These are phyloP conservation scores for Stenogyne calaminthoides DNA, from an alignment of 305 asterid species.

Conservation along the genomic window DNA sequence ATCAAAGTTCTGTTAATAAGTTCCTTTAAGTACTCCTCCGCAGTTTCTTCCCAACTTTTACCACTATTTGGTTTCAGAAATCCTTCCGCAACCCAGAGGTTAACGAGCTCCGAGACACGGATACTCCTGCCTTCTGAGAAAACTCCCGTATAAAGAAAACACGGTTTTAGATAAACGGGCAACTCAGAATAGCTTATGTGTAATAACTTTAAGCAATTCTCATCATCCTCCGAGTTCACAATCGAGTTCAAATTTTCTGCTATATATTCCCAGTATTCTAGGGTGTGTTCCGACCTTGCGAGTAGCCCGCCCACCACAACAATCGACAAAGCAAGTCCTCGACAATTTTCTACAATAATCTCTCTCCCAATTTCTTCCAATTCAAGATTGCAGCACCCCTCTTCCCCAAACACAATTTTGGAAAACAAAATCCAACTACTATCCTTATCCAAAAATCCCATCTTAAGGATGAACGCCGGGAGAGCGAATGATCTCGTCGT, in stretches of 20 bases:
- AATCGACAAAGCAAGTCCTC: slow-evolving; percentile 24
- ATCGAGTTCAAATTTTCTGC: background rate
- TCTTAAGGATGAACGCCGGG: too few relatives aligned
- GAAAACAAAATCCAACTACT: slow-evolving; percentile 18
- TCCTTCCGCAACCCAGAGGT: slow-evolving; percentile 5
- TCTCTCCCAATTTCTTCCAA: slow-evolving; percentile 13
- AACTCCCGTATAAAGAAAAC: slow-evolving; percentile 20
- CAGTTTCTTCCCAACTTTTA: slow-evolving; percentile 3
- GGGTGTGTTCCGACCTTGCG: background rate
- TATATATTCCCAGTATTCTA: background rate
- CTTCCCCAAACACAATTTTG: background rate
- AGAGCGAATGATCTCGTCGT: too few relatives aligned
- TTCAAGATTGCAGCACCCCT: slow-evolving; percentile 5
- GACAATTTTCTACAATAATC: slow-evolving; percentile 19
- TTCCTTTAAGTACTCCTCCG: background rate
- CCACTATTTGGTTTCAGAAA: background rate
- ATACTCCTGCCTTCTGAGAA: background rate
- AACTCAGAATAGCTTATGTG: background rate
- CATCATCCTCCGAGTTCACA: slow-evolving; percentile 23
- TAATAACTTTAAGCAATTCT: background rate
- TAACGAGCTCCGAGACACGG: background rate
- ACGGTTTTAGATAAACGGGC: slow-evolving; percentile 7
- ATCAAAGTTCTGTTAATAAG: slow-evolving; percentile 8
- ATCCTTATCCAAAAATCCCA: background rate
- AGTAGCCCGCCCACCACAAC: slow-evolving; percentile 28